These are phyloP conservation scores for Nannizziopsis barbatae DNA, from an alignment of 2,329 filamentous ascomycete species.

Conservation along the genomic window DNA sequence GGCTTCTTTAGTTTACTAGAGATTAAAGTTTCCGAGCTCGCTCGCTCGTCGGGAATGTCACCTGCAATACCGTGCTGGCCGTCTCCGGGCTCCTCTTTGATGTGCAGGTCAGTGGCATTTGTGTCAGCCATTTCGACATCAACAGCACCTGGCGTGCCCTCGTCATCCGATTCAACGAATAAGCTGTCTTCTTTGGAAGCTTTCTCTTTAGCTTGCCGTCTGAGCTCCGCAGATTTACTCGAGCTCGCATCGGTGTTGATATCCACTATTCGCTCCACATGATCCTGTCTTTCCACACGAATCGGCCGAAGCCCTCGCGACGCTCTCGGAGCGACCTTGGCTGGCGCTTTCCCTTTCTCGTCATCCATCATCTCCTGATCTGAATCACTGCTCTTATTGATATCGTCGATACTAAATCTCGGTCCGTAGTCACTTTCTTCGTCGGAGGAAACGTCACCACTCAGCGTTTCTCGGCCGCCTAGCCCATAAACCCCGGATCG, in stretches of 20 bases:
- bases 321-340: slow-evolving; percentile 18
- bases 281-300: slow-evolving; percentile 45
- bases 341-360: slow-evolving; percentile 26
- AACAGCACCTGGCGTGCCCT: slow-evolving; percentile 22
- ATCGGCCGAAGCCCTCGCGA: slow-evolving; percentile 38
- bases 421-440: slow-evolving; percentile 39
- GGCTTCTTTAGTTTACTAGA: slow-evolving; percentile 12
- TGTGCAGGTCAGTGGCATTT: slow-evolving; percentile 33
- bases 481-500: slow-evolving; percentile 23
- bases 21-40: not conserved
- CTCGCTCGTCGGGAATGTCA: slow-evolving; percentile 23
- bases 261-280: slow-evolving; percentile 43
- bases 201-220: slow-evolving; percentile 27
- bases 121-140: slow-evolving; percentile 30
- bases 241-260: slow-evolving; percentile 45
- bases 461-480: slow-evolving; percentile 22
- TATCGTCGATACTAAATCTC: slow-evolving; percentile 47
- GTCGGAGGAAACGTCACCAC: slow-evolving; percentile 33
- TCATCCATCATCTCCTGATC: slow-evolving; percentile 27
- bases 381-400: slow-evolving; percentile 46
- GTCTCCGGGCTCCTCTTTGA: slow-evolving; percentile 47
- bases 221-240: slow-evolving; percentile 34
- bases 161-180: slow-evolving; percentile 25
- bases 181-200: slow-evolving; percentile 24
- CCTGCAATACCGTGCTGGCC: slow-evolving; percentile 35